Conservation (phyloP, 2,329 filamentous ascomycete species). For the Colletotrichum coccodes region DNA sequence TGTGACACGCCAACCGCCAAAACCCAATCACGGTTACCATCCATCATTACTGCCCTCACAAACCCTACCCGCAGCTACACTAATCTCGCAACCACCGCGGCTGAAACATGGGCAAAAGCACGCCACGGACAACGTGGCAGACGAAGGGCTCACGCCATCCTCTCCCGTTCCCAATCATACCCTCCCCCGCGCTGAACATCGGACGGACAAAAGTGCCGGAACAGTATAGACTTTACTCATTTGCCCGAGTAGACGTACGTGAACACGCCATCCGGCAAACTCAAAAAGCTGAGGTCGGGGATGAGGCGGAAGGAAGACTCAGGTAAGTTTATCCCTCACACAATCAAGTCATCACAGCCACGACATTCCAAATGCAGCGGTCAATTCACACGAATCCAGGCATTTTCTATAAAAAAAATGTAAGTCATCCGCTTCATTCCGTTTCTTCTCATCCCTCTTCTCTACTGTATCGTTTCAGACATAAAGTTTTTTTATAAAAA, state of each 20-base stretch:
- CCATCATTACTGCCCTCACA: too few species aligned
- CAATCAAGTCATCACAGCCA: too few species aligned
- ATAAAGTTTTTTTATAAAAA: background rate
- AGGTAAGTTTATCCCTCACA: too few species aligned
- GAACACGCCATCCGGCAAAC: background rate
- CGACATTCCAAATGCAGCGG: too few species aligned
- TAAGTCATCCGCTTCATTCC: constrained; percentile 27
- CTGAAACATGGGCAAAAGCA: background rate
- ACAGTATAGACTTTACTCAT: background rate
- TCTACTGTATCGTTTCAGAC: constrained; percentile 29
- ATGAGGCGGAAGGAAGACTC: too few species aligned
- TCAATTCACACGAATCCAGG: too few species aligned
- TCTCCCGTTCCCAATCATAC: too few species aligned
- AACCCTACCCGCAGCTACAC: too few species aligned
- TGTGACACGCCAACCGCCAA: too few species aligned
- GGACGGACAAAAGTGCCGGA: background rate
- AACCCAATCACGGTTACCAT: too few species aligned
- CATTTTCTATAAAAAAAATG: background rate
- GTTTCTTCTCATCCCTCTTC: constrained; percentile 18
- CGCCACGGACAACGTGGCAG: background rate
- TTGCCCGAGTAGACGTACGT: background rate
- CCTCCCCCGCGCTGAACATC: background rate
- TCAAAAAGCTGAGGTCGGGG: too few species aligned
- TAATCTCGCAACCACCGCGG: background rate
- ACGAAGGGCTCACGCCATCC: background rate